phyloP scores from a whole-genome alignment of 805 yeast genomes.

The Wickerhamiella spandovensis region DNA sequence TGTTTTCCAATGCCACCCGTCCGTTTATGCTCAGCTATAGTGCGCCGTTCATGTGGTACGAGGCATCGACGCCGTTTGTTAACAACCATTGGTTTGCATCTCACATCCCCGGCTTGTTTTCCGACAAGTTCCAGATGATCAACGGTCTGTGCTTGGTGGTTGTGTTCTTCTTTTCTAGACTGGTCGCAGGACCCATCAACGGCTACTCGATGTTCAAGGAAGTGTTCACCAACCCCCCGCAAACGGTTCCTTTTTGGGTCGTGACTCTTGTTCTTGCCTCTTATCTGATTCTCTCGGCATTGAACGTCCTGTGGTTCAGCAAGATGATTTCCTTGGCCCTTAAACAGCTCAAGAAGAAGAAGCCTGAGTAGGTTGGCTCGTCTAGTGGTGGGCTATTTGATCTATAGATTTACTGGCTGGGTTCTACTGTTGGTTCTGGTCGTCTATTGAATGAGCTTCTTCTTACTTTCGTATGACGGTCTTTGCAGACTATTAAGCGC shows the following conservation, averaged over 20 bases:
- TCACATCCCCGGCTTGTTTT: constrained; percentile 59
- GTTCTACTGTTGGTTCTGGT: background rate
- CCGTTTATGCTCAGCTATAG: constrained; percentile 76
- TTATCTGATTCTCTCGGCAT: constrained; percentile 47
- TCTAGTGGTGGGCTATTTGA: background rate
- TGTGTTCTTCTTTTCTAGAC: constrained; percentile 65
- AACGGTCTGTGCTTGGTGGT: constrained; percentile 62
- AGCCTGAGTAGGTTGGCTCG: background rate
- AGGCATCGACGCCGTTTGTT: constrained; percentile 87
- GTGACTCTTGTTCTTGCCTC: constrained; percentile 39
- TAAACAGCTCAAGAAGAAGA: constrained; percentile 29
- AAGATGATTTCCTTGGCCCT: constrained; percentile 77
- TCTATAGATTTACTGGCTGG: too few relatives aligned
- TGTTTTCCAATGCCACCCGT: constrained; percentile 45
- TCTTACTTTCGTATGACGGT: constrained; percentile 29
- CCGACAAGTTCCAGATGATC: constrained; percentile 37
- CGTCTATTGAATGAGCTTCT: constrained; percentile 8
- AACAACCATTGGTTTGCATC: constrained; percentile 86
- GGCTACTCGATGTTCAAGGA: constrained; percentile 32
- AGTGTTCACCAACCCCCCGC: constrained; percentile 14
- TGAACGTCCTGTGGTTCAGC: constrained; percentile 76
- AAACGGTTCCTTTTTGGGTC: constrained; percentile 32
- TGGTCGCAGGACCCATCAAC: constrained; percentile 78
- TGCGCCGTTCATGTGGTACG: constrained; percentile 73
- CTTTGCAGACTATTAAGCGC: constrained; percentile 39